Conservation (phyloP, 805 yeast species). For the Yamadazyma takamatsuzukensis region DNA sequence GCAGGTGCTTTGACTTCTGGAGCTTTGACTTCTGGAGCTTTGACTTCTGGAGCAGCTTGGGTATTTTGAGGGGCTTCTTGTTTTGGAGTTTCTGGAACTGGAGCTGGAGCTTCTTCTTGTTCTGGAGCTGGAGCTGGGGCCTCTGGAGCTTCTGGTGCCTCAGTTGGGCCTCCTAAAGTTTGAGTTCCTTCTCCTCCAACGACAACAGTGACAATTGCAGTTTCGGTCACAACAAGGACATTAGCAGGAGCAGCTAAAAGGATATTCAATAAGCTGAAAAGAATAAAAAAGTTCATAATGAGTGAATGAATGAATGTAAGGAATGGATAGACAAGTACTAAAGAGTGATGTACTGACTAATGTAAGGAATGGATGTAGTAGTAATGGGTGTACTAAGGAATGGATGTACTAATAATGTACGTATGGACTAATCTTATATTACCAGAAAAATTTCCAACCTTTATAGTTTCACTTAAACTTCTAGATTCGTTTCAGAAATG, state of each 20-base stretch:
- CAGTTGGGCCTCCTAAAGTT: conserved; percentile 7
- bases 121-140: conserved; percentile 3
- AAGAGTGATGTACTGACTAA: too few species aligned
- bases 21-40: conserved; percentile 1
- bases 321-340: conserved; percentile 2
- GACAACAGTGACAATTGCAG: conserved; percentile 16
- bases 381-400: too few species aligned
- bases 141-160: conserved; percentile 9
- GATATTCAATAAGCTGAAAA: conserved; percentile 14
- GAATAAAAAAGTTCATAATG: conserved; percentile 9
- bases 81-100: conserved; percentile 4
- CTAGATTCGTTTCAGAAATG: too few species aligned
- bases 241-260: conserved; percentile 28
- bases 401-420: too few species aligned
- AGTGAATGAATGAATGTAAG: conserved; percentile 6
- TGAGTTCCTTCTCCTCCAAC: conserved; percentile 13
- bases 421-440: too few species aligned
- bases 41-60: conserved; percentile 4
- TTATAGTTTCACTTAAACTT: too few species aligned
- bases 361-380: too few species aligned
- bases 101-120: conserved; percentile 4
- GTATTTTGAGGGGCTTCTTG: conserved; percentile 10
- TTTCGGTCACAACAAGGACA: conserved; percentile 22
- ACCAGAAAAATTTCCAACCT: too few species aligned
- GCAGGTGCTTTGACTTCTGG: conserved; percentile 1